These are phyloP conservation scores for Oryza meridionalis DNA, from an alignment of 176 grass and related monocot genomes.

Conservation along the genomic window DNA sequence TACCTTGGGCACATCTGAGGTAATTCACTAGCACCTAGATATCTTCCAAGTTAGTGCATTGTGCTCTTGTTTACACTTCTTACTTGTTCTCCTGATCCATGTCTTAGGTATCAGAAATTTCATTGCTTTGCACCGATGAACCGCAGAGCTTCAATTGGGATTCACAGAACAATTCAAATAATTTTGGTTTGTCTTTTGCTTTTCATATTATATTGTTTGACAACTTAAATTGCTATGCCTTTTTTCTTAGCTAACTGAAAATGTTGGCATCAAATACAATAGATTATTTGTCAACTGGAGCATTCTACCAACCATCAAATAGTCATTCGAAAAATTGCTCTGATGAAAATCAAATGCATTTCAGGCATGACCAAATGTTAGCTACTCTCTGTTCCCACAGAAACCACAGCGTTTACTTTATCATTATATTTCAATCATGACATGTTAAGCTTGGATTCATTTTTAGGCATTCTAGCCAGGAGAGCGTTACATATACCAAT, in stretches of 20 bases:
- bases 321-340: conserved; percentile 34
- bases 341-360: conserved; percentile 30
- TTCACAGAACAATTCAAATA: conserved; percentile 33
- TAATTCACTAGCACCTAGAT: conserved; percentile 17
- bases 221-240: not conserved
- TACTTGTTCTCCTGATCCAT: conserved; percentile 29
- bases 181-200: conserved; percentile 40
- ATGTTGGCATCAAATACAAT: conserved; percentile 33
- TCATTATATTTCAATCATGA: conserved; percentile 12
- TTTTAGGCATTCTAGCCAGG: conserved; percentile 44
- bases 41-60: not conserved
- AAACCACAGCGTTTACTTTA: not conserved
- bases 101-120: conserved; percentile 41
- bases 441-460: conserved; percentile 19
- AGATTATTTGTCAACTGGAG: conserved; percentile 35
- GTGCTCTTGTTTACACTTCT: conserved; percentile 13
- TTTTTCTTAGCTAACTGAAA: conserved; percentile 43
- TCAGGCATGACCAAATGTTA: conserved; percentile 46
- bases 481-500: conserved; percentile 40
- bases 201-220: conserved; percentile 1
- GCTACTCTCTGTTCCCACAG: conserved; percentile 22
- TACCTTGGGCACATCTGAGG: conserved; percentile 42
- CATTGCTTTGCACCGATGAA: conserved; percentile 57
- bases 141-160: conserved; percentile 35
- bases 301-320: conserved; percentile 32